Evolutionary conservation across 768 basidiomycete genomes (phyloP).

Genomic region (Kwoniella europaea): DNA sequence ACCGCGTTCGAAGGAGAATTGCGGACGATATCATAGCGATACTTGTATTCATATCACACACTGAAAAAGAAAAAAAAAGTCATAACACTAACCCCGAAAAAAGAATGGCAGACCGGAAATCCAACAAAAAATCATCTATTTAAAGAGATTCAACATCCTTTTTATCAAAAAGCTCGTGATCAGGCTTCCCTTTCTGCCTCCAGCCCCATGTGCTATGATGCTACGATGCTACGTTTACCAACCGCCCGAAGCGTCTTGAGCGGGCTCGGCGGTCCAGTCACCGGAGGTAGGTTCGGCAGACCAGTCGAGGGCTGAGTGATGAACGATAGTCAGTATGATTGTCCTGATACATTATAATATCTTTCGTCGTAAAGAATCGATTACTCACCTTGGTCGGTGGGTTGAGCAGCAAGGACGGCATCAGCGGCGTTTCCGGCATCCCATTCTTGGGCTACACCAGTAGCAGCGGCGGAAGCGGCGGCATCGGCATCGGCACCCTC

Average conservation of each 20-base stretch:
- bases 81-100: conserved; percentile 2
- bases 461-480: conserved; percentile 58
- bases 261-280: conserved; percentile 90
- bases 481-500: conserved; percentile 64
- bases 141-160: conserved; percentile 3
- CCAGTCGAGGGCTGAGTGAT: conserved; percentile 73
- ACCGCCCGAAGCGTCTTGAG: conserved; percentile 36
- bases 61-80: neutral
- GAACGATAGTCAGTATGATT: conserved; percentile 9
- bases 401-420: conserved; percentile 71
- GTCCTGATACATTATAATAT: conserved; percentile 58
- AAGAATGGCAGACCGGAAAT: neutral
- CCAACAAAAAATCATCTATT: conserved; percentile 2
- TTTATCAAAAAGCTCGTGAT: neutral
- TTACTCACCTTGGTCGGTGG: conserved; percentile 56
- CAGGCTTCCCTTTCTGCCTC: neutral
- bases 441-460: conserved; percentile 56
- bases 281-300: conserved; percentile 67
- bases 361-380: conserved; percentile 57
- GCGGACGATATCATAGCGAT: neutral
- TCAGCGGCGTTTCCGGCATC: conserved; percentile 71
- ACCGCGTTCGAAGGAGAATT: too few relatives aligned
- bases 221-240: conserved; percentile 39
- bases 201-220: too few relatives aligned
- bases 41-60: conserved; percentile 14